Conservation (phyloP, 2,329 filamentous ascomycete genomes). For the Clarireedia paspali region DNA sequence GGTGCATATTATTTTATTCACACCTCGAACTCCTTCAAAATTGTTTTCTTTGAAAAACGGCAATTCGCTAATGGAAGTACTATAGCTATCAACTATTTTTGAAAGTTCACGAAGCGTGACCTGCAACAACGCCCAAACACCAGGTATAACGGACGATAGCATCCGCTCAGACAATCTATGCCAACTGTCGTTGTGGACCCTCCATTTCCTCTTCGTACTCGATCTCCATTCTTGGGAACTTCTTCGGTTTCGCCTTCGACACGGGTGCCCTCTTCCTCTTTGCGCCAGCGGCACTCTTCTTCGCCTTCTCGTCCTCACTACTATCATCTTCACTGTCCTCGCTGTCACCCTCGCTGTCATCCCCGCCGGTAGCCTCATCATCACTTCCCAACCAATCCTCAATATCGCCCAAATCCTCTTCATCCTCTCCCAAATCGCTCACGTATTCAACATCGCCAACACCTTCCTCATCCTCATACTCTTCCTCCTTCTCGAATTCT, state of each 20-base stretch:
- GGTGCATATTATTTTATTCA: too few species aligned
- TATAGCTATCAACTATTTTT: conserved; percentile 3
- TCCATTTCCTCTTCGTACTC: conserved; percentile 66
- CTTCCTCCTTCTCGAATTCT: conserved; percentile 60
- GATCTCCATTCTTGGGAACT: conserved; percentile 49
- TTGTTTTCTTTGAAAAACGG: neutral
- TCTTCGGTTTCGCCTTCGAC: conserved; percentile 37
- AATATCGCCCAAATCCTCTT: conserved; percentile 70
- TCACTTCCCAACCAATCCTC: conserved; percentile 89
- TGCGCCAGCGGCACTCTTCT: conserved; percentile 48
- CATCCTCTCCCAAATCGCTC: conserved; percentile 79
- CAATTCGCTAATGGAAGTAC: neutral
- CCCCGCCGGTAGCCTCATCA: conserved; percentile 36
- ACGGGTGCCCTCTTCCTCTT: conserved; percentile 35
- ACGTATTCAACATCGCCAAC: conserved; percentile 83
- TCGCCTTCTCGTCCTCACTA: conserved; percentile 42
- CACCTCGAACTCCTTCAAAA: too few species aligned
- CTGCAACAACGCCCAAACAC: conserved; percentile 12
- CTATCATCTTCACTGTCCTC: conserved; percentile 35
- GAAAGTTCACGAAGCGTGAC: neutral
- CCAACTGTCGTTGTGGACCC: conserved; percentile 13
- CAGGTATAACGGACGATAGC: conserved; percentile 7
- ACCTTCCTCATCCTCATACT: conserved; percentile 54
- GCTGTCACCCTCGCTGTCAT: conserved; percentile 45
- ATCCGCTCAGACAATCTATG: conserved; percentile 11